Evolutionary conservation across 1,284 basidiomycete species (phyloP).

Genomic region (Pyrrhoderma noxium): DNA sequence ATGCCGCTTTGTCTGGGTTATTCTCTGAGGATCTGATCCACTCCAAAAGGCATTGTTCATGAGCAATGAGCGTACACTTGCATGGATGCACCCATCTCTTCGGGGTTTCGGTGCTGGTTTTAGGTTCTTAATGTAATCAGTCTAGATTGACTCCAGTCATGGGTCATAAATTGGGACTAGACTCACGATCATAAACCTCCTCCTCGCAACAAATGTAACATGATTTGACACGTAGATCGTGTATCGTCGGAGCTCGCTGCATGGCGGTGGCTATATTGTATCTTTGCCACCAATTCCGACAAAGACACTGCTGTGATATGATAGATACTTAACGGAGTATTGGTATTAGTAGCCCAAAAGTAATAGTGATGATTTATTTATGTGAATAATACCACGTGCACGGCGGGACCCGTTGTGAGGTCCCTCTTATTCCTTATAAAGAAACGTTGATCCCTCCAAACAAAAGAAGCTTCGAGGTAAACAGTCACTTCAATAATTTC

Average conservation of each 20-base stretch:
- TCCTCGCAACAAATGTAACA: conserved; percentile 77
- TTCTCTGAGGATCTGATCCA: conserved; percentile 68
- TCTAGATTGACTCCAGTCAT: background rate
- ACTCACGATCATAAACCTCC: conserved; percentile 48
- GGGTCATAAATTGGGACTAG: background rate
- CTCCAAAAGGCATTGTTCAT: conserved; percentile 66
- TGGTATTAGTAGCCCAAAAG: no score
- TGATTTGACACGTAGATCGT: conserved; percentile 41
- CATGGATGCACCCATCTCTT: conserved; percentile 71
- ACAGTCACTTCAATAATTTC: no score
- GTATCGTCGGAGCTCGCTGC: conserved; percentile 10
- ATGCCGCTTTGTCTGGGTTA: conserved; percentile 37
- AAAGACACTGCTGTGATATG: no score
- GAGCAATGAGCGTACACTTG: conserved; percentile 69
- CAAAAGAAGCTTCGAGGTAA: no score
- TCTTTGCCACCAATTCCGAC: no score
- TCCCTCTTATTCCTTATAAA: no score
- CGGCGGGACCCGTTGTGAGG: no score
- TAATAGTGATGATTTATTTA: no score
- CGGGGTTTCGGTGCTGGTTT: conserved; percentile 37
- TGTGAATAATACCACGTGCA: no score
- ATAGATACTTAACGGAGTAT: no score
- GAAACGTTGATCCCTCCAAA: no score
- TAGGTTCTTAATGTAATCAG: conserved; percentile 20
- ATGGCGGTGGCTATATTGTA: background rate